Evolutionary conservation across 1,284 basidiomycete species (phyloP).

Genomic region (Violaceomyces palustris): DNA sequence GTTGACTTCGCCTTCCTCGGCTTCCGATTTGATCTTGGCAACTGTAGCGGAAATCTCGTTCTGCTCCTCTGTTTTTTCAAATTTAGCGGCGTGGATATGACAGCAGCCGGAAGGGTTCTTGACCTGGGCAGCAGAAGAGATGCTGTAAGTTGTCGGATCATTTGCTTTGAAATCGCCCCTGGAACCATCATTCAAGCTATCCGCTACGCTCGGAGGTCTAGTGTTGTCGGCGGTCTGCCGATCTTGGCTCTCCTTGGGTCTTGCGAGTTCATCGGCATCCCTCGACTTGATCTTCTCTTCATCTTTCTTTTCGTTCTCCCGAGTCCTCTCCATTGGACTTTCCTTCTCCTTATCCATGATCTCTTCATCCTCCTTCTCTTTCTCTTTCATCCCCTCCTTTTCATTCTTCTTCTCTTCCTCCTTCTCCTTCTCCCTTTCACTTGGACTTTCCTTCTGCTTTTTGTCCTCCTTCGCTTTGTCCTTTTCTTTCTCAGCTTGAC

Average conservation of each 20-base stretch:
- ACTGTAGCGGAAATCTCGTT: not conserved
- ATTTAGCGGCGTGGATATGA: slow-evolving; percentile 12
- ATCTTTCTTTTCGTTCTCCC: too few species aligned
- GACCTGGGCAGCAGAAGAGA: slow-evolving; percentile 1
- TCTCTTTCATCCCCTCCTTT: not conserved
- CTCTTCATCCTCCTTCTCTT: not conserved
- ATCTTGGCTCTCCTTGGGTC: too few species aligned
- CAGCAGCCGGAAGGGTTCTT: slow-evolving; percentile 20
- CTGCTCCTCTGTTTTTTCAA: slow-evolving; percentile 5
- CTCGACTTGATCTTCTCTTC: too few species aligned
- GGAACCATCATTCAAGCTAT: not conserved
- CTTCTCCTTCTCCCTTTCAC: slow-evolving; percentile 1
- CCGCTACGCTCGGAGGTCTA: not conserved
- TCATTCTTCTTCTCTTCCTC: slow-evolving; percentile 7
- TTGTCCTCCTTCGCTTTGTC: too few species aligned
- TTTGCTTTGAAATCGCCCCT: not conserved
- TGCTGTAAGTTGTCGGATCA: not conserved
- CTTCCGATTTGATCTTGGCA: slow-evolving; percentile 20
- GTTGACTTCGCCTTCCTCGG: slow-evolving; percentile 4
- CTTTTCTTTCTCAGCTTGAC: too few species aligned
- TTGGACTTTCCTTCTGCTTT: slow-evolving; percentile 1
- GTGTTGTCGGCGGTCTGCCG: too few species aligned
- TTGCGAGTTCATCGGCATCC: too few species aligned
- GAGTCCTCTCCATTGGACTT: too few species aligned
- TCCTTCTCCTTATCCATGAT: not conserved